phyloP scores from a whole-genome alignment of 805 yeast species.

The Sugiyamaella americana region DNA sequence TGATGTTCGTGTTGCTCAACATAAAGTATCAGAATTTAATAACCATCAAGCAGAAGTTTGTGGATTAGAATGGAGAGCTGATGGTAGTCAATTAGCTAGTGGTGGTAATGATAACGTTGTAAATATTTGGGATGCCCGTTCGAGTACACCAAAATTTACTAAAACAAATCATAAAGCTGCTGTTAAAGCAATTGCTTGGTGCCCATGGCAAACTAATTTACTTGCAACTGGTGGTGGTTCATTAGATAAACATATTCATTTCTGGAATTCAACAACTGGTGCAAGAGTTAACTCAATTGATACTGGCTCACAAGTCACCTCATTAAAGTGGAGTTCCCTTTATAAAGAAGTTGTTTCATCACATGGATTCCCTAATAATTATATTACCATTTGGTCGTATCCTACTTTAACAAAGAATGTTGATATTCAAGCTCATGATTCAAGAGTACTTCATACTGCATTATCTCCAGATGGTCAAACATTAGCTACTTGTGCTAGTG shows the following conservation, averaged over 20 bases:
- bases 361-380: constrained; percentile 88
- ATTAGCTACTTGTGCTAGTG: constrained; percentile 91
- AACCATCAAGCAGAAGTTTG: constrained; percentile 87
- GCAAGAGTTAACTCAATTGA: constrained; percentile 78
- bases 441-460: constrained; percentile 75
- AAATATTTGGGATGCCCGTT: constrained; percentile 86
- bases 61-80: constrained; percentile 79
- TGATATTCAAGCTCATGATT: constrained; percentile 86
- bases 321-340: constrained; percentile 74
- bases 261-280: constrained; percentile 94
- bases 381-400: constrained; percentile 75
- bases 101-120: constrained; percentile 96
- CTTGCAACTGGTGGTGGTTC: constrained; percentile 98
- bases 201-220: constrained; percentile 75
- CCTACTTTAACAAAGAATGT: constrained; percentile 85
- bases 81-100: constrained; percentile 79
- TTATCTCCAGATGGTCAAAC: constrained; percentile 87
- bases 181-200: constrained; percentile 92
- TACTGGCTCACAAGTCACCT: constrained; percentile 91
- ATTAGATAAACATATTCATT: constrained; percentile 78
- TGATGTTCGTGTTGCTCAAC: constrained; percentile 82
- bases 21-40: constrained; percentile 53
- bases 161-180: constrained; percentile 87
- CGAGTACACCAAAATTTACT: constrained; percentile 58
- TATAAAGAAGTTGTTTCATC: constrained; percentile 78